Percentiles rank a stretch among this genome's conserved stretches.
Conservation (phyloP, 345 rosid species). For the Cardamine chenopodiifolia region DNA sequence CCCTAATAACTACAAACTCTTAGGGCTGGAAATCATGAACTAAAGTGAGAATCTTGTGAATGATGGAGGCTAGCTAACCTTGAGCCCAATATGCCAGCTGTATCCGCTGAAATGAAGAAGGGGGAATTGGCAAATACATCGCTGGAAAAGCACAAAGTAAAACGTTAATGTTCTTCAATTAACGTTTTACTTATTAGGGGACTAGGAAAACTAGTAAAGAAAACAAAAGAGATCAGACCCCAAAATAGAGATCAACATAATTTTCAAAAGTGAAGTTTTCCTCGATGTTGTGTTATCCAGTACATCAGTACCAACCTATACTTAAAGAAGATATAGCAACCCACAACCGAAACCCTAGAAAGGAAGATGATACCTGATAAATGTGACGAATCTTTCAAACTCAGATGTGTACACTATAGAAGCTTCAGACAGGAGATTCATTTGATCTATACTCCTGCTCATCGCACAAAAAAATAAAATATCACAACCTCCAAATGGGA, state of each 20-base stretch:
- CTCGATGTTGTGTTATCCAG: slow-evolving; percentile 15
- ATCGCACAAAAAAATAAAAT: slow-evolving; percentile 33
- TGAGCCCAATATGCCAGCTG: slow-evolving; percentile 65
- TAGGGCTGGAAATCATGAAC: slow-evolving; percentile 24
- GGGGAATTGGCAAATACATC: slow-evolving; percentile 92
- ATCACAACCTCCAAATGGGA: slow-evolving; percentile 24
- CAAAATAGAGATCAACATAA: not conserved
- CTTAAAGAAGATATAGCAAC: slow-evolving; percentile 12
- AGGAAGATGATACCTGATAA: slow-evolving; percentile 63
- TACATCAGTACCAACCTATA: slow-evolving; percentile 13
- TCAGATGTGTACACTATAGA: slow-evolving; percentile 67
- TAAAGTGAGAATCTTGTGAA: slow-evolving; percentile 22
- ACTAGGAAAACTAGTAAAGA: not conserved
- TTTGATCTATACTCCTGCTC: slow-evolving; percentile 58
- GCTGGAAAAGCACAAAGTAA: slow-evolving; percentile 47
- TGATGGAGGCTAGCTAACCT: slow-evolving; percentile 55
- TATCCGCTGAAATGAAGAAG: slow-evolving; percentile 88
- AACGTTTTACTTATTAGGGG: too few species aligned
- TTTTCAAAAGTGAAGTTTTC: slow-evolving; percentile 11
- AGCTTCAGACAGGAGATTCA: slow-evolving; percentile 73
- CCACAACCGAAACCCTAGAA: slow-evolving; percentile 6
- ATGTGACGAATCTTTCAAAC: slow-evolving; percentile 76
- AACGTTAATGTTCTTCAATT: slow-evolving; percentile 12
- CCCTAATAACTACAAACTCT: slow-evolving; percentile 51
- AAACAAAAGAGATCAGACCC: slow-evolving; percentile 18